A percentile compares a stretch with the other conserved stretches of the same genome.
These are phyloP conservation scores for Diutina scorzettiae DNA, from an alignment of 1,139 yeast species.

Conservation along the genomic window DNA sequence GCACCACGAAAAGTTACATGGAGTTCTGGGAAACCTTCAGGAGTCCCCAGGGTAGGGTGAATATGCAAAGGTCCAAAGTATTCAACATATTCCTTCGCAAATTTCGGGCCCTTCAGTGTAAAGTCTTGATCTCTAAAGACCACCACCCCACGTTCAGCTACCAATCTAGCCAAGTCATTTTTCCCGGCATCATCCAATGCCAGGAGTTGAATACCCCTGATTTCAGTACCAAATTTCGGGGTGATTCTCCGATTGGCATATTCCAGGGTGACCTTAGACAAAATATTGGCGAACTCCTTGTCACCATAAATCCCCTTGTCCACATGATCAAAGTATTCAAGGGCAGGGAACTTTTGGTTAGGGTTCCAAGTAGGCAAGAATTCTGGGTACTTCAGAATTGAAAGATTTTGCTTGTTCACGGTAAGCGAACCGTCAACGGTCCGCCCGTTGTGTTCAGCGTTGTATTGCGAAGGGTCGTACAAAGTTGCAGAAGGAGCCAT, in stretches of 20 bases:
- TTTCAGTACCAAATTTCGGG: conserved; percentile 18
- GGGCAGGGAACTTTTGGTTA: conserved; percentile 29
- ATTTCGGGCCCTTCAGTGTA: conserved; percentile 20
- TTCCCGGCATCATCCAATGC: conserved; percentile 18
- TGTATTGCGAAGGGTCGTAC: conserved; percentile 6
- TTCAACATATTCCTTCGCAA: conserved; percentile 19
- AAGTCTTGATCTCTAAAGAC: conserved; percentile 29
- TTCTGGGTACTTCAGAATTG: conserved; percentile 19
- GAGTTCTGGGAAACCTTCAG: conserved; percentile 24
- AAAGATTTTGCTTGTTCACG: conserved; percentile 16
- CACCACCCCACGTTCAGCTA: conserved; percentile 31
- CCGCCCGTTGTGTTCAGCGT: conserved; percentile 1
- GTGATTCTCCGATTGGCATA: conserved; percentile 9
- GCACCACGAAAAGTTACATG: conserved; percentile 23
- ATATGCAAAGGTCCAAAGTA: conserved; percentile 28
- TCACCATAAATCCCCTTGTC: conserved; percentile 16
- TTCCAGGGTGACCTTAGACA: not conserved
- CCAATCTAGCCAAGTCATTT: conserved; percentile 26
- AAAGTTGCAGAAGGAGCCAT: conserved; percentile 1
- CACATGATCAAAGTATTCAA: conserved; percentile 33
- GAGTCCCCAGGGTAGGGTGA: conserved; percentile 31
- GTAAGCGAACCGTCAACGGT: conserved; percentile 18
- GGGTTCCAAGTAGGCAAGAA: conserved; percentile 43
- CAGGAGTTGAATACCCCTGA: conserved; percentile 19
- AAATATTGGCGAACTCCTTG: not conserved